phyloP scores from a whole-genome alignment of 306 rosid genomes.

The Cyclanthera cordifolia region DNA sequence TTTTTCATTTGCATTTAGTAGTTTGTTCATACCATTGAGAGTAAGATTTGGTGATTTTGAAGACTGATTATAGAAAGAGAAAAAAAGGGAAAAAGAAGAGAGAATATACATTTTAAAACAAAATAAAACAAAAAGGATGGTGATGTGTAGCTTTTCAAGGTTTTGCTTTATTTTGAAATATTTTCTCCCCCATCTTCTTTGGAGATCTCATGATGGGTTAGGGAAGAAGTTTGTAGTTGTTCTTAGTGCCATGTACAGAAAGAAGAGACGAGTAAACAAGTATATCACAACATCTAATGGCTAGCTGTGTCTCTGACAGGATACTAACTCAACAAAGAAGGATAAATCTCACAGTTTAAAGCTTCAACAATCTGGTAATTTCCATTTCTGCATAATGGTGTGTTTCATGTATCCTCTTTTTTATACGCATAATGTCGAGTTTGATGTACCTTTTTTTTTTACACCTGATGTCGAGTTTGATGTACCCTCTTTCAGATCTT shows the following conservation, averaged over 20 bases:
- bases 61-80: slow-evolving; percentile 2
- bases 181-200: not conserved
- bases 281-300: not conserved
- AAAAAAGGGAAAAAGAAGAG: not conserved
- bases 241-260: slow-evolving; percentile 3
- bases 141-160: not conserved
- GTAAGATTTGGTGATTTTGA: not conserved
- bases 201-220: not conserved
- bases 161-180: not conserved
- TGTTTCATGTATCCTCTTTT: no score
- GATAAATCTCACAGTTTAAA: not conserved
- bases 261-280: not conserved
- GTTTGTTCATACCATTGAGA: not conserved
- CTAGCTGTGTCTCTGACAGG: slow-evolving; percentile 1
- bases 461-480: not conserved
- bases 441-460: not conserved
- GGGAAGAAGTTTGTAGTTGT: slow-evolving; percentile 2
- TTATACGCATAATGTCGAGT: not conserved
- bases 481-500: not conserved
- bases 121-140: not conserved
- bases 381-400: not conserved
- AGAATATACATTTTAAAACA: not conserved
- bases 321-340: slow-evolving; percentile 6
- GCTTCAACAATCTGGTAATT: slow-evolving; percentile 1
- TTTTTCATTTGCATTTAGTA: not conserved